Evolutionary conservation across 106 monocot species (phyloP).

Genomic region (Phalaenopsis aphrodite): DNA sequence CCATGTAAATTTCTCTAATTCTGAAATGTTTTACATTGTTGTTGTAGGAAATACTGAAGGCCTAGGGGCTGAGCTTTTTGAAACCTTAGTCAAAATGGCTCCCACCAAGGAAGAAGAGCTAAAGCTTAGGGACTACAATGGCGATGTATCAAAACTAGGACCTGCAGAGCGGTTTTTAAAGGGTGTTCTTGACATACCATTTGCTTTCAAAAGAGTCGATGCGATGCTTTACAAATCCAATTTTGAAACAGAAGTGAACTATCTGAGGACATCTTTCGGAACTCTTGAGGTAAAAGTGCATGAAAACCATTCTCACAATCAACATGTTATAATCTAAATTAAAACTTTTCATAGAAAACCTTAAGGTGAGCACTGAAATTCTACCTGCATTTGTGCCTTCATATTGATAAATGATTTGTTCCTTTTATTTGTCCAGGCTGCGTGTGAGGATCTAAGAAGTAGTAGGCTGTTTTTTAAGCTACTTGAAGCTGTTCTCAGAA

Average conservation of each 20-base stretch:
- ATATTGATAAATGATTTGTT: not conserved
- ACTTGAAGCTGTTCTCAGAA: conserved; percentile 63
- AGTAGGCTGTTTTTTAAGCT: conserved; percentile 72
- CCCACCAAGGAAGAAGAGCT: conserved; percentile 90
- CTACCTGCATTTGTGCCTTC: no score
- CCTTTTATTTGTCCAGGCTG: conserved; percentile 34
- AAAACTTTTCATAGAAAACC: no score
- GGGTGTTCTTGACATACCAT: conserved; percentile 65
- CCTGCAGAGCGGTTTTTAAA: conserved; percentile 69
- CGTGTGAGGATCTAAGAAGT: conserved; percentile 62
- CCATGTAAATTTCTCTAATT: not conserved
- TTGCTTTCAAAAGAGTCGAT: conserved; percentile 79
- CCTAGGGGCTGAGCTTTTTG: conserved; percentile 67
- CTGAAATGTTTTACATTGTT: no score
- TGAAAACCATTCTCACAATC: not conserved
- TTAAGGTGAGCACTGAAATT: no score
- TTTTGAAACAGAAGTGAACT: conserved; percentile 73
- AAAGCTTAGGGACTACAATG: conserved; percentile 50
- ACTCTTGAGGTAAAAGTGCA: conserved; percentile 55
- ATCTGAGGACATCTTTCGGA: conserved; percentile 45
- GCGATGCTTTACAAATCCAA: conserved; percentile 73
- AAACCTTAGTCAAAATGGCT: conserved; percentile 81
- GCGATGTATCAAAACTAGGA: conserved; percentile 58
- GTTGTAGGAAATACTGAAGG: conserved; percentile 59
- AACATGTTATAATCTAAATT: no score